A percentile compares a stretch with the other conserved stretches of the same genome.
phyloP scores from a whole-genome alignment of 2,329 filamentous ascomycete genomes.

The Camillea tinctor region DNA sequence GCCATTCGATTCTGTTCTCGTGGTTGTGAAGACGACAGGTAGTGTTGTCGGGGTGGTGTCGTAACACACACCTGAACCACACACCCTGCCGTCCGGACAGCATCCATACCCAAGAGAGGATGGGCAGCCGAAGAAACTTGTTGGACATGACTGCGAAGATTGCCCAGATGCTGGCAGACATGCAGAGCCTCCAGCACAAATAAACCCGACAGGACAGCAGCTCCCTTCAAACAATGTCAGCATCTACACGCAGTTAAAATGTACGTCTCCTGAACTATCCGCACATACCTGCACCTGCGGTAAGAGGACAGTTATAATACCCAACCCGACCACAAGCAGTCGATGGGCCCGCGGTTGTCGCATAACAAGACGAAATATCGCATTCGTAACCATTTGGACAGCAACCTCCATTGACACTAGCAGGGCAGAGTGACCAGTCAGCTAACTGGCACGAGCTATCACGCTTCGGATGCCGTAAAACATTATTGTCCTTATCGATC shows the following conservation, averaged over 20 bases:
- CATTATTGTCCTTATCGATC: conserved; percentile 24
- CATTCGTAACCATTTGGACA: conserved; percentile 50
- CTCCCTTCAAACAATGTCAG: conserved; percentile 31
- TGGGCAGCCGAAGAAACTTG: conserved; percentile 48
- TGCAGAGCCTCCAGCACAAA: conserved; percentile 38
- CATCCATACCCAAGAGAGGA: conserved; percentile 52
- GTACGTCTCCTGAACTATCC: conserved; percentile 5
- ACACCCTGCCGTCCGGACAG: conserved; percentile 50
- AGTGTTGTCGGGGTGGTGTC: conserved; percentile 44
- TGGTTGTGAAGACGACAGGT: conserved; percentile 43
- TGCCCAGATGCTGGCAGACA: conserved; percentile 47
- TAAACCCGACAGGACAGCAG: conserved; percentile 46
- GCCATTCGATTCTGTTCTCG: conserved; percentile 43
- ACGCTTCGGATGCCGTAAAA: conserved; percentile 25
- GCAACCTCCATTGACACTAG: conserved; percentile 40
- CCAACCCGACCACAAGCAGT: conserved; percentile 36
- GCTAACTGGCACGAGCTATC: conserved; percentile 22
- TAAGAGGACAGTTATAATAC: conserved; percentile 43
- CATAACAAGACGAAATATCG: conserved; percentile 45
- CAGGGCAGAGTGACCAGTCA: conserved; percentile 24
- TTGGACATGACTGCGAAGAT: conserved; percentile 42
- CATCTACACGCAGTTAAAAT: neutral
- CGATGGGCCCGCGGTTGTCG: conserved; percentile 43
- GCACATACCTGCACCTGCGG: conserved; percentile 29
- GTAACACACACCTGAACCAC: conserved; percentile 48